phyloP scores from a whole-genome alignment of 2,329 filamentous ascomycete genomes.

The Didymella exigua region DNA sequence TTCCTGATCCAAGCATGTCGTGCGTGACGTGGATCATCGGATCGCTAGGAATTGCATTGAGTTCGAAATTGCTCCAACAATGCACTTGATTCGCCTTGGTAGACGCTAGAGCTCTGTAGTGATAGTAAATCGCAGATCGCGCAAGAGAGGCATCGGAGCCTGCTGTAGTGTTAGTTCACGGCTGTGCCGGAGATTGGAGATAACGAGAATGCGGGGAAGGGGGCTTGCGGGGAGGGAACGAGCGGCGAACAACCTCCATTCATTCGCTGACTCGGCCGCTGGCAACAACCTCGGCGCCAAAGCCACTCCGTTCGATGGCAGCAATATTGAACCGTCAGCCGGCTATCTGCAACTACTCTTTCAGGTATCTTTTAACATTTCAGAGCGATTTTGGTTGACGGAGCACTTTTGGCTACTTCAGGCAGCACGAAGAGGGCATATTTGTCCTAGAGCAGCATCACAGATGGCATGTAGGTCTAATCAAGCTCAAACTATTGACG shows the following conservation, averaged over 20 bases:
- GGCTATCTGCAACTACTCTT: background rate
- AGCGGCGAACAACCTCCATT: constrained; percentile 1
- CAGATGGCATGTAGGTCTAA: constrained; percentile 8
- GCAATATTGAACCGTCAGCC: background rate
- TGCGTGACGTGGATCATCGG: no score
- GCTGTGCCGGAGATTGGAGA: background rate
- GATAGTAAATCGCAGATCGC: no score
- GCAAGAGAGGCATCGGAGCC: no score
- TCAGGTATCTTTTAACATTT: background rate
- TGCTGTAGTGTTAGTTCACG: no score
- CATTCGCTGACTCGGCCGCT: constrained; percentile 16
- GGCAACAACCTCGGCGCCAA: constrained; percentile 12
- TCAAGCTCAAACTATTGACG: no score
- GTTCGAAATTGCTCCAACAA: no score
- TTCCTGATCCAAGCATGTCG: no score
- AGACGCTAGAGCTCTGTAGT: no score
- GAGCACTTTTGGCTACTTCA: background rate
- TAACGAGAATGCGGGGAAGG: constrained; percentile 14
- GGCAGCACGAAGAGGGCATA: background rate
- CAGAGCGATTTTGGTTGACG: background rate
- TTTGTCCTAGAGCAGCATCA: background rate
- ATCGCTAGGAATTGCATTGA: no score
- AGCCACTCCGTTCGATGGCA: constrained; percentile 5
- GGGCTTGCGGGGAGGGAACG: background rate
- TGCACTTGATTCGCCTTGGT: no score